Conservation (phyloP, 805 yeast genomes). For the Teunomyces aglyptinius region DNA sequence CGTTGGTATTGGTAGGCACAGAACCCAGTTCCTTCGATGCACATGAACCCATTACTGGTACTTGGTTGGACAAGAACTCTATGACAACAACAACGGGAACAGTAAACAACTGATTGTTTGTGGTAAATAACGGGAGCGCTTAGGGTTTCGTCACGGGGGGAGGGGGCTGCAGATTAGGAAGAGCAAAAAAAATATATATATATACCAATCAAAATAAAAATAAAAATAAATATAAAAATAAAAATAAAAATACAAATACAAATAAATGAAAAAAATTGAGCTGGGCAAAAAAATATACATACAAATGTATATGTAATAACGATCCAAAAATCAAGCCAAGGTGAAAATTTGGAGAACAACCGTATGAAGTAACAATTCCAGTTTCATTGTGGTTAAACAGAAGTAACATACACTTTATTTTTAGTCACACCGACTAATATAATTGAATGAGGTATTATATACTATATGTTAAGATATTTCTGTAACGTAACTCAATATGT, state of each 20-base stretch:
- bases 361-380: no score
- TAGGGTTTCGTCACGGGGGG: conserved; percentile 2
- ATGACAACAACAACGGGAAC: neutral
- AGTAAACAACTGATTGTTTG: neutral
- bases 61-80: neutral
- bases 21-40: conserved; percentile 13
- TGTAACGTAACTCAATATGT: no score
- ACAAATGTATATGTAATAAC: no score
- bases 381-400: no score
- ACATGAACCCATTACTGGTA: conserved; percentile 12
- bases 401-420: no score
- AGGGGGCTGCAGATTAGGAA: conserved; percentile 1
- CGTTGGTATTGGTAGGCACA: neutral
- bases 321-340: no score
- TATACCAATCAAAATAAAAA: neutral
- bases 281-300: no score
- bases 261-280: neutral
- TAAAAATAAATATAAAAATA: neutral
- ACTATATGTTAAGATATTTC: no score
- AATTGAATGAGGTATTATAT: no score
- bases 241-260: neutral
- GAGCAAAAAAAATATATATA: neutral
- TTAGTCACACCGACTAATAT: no score
- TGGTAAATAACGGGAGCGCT: neutral
- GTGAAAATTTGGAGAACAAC: no score